Conservation (phyloP, 805 yeast species). For the Candida palmyrensis region DNA sequence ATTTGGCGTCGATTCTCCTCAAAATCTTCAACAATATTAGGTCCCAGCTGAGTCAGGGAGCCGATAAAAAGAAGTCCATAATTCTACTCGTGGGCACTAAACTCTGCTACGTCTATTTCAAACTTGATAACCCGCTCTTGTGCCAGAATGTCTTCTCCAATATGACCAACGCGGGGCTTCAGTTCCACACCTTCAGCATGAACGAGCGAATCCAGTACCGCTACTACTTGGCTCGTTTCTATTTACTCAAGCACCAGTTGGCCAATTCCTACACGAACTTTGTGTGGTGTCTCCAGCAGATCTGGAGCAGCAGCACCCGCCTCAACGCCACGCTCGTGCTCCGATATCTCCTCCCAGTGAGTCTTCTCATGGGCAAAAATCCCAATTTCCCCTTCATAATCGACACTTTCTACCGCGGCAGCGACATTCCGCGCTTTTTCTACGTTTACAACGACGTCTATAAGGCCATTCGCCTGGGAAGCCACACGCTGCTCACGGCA, state of each 20-base stretch:
- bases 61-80: slow-evolving; percentile 41
- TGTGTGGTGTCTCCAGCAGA: slow-evolving; percentile 46
- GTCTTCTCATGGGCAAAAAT: slow-evolving; percentile 49
- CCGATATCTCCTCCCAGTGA: slow-evolving; percentile 46
- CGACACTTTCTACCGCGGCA: slow-evolving; percentile 7
- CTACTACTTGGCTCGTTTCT: slow-evolving; percentile 49
- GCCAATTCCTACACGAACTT: slow-evolving; percentile 47
- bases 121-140: slow-evolving; percentile 48
- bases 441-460: slow-evolving; percentile 32
- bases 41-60: slow-evolving; percentile 35
- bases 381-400: slow-evolving; percentile 31
- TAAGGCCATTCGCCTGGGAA: slow-evolving; percentile 38
- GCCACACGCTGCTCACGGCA: slow-evolving; percentile 29
- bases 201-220: slow-evolving; percentile 49
- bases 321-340: slow-evolving; percentile 39
- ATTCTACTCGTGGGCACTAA: slow-evolving; percentile 49
- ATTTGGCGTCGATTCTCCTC: slow-evolving; percentile 49
- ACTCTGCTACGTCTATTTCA: slow-evolving; percentile 54
- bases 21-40: slow-evolving; percentile 59
- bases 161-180: slow-evolving; percentile 47
- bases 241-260: slow-evolving; percentile 48
- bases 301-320: slow-evolving; percentile 19
- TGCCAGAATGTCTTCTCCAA: slow-evolving; percentile 61
- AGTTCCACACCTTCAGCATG: slow-evolving; percentile 33
- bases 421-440: slow-evolving; percentile 14